Evolutionary conservation across 2,329 filamentous ascomycete genomes (phyloP), one percentile per base, ranked within the genome.

Genomic region (Dactylellina parvicollis): DNA sequence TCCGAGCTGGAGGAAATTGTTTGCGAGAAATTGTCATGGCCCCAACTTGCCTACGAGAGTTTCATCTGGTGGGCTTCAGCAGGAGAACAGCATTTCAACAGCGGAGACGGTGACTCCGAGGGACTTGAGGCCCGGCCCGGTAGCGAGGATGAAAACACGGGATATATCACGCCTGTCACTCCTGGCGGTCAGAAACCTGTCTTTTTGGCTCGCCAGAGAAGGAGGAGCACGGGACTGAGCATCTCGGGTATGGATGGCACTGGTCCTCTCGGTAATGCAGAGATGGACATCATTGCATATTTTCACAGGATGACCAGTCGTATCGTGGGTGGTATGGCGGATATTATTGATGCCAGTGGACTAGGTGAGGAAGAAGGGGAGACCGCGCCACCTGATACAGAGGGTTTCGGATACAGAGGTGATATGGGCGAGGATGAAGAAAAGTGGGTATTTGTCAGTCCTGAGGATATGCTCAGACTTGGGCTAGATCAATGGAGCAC

Each of bases 11-110:
- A 89, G 38, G 77, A 78, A 42, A 57, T 60, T 0, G 75, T 77
- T 10, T 78, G 77, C 22, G 88, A 90, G 77, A 88, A 88, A 1
- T 79, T 85, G 40, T 88, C 85, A 42, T 90, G 88, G 91, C 85
- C 89, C 0, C 88, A 89, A 0, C 85, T 94, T 24, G 91, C 91
- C 3, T 95, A 94, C 81, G 87, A 86, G 61, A 89, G 90, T 22
- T 93, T 94, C 82, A 92, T 94, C 86, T 95, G 91, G 91, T 95
- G 92, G 91, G 91, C 91, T 1, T 92, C 89, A 14, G 90, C 91
- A 0, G 91, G 91, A 67, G 91, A 95, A 80, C 86, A 89, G 80
- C 82, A 86, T 5, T 84, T 85, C 16, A 85, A 88, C 75, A 84
- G 86, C 18, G 79, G 81, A 52, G 72, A 76, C 14, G 74, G 70